Evolutionary conservation across 2,329 filamentous ascomycete species (phyloP).

Genomic region (Cytospora piceicola): DNA sequence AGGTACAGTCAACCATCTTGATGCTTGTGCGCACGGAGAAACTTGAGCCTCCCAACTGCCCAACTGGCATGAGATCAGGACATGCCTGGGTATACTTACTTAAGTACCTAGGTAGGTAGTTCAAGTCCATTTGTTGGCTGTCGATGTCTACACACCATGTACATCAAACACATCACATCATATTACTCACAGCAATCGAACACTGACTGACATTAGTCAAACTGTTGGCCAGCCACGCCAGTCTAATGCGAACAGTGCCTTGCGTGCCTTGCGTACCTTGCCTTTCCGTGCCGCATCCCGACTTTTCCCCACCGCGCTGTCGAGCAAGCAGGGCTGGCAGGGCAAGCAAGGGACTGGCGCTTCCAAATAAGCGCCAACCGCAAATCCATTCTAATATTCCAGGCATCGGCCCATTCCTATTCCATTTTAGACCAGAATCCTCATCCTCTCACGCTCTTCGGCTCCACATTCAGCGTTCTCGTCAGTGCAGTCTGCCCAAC

Average conservation of each 20-base stretch:
- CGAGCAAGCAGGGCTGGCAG: too few species aligned
- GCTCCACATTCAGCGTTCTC: constrained; percentile 10
- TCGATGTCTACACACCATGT: too few species aligned
- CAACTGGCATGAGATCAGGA: too few species aligned
- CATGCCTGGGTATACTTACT: too few species aligned
- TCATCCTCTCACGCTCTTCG: constrained; percentile 6
- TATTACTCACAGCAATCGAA: too few species aligned
- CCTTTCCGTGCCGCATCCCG: constrained; percentile 7
- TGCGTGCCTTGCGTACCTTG: constrained; percentile 5
- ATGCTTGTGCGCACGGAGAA: too few species aligned
- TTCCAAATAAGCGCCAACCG: background rate
- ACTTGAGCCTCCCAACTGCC: too few species aligned
- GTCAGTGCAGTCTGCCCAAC: background rate
- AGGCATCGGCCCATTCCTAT: background rate
- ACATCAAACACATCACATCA: too few species aligned
- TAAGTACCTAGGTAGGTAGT: too few species aligned
- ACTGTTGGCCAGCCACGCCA: background rate
- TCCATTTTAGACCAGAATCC: constrained; percentile 7
- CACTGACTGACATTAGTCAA: too few species aligned
- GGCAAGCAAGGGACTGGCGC: background rate
- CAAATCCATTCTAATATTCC: background rate
- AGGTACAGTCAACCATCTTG: too few species aligned
- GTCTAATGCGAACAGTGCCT: background rate
- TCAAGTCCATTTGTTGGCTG: too few species aligned
- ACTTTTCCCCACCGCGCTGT: background rate